Percentiles rank a stretch among this genome's conserved stretches.
Evolutionary conservation across 2,329 filamentous ascomycete genomes (phyloP).

Genomic region (Dothistroma septosporum): DNA sequence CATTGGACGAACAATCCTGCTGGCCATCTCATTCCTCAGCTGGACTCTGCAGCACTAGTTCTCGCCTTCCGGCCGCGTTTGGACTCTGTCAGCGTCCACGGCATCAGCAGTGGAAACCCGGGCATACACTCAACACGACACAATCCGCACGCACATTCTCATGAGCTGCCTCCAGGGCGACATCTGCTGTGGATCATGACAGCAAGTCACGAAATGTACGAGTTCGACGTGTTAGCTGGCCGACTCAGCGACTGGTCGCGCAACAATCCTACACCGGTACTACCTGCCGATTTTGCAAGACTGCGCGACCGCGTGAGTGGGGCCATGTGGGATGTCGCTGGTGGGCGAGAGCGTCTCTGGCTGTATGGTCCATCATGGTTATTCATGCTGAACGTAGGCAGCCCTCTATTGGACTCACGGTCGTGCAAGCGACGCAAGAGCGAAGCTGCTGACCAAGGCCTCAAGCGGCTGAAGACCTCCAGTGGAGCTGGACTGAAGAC

Average conservation of each 20-base stretch:
- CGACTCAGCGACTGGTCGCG: conserved; percentile 80
- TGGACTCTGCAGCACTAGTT: conserved; percentile 44
- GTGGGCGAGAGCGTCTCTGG: conserved; percentile 65
- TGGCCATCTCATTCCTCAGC: conserved; percentile 41
- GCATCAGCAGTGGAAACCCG: conserved; percentile 43
- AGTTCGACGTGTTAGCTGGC: conserved; percentile 75
- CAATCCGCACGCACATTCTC: conserved; percentile 52
- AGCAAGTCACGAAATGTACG: conserved; percentile 63
- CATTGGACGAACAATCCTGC: conserved; percentile 74
- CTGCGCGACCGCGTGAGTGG: conserved; percentile 79
- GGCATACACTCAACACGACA: conserved; percentile 48
- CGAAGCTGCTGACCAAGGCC: conserved; percentile 18
- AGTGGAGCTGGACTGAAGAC: conserved; percentile 55
- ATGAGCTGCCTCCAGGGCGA: conserved; percentile 53
- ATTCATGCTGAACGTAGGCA: conserved; percentile 83
- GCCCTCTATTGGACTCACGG: conserved; percentile 52
- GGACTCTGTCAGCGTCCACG: conserved; percentile 4
- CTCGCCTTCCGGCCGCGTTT: conserved; percentile 44
- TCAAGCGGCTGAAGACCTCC: conserved; percentile 41
- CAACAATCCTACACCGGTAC: conserved; percentile 68
- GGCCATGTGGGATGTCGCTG: conserved; percentile 69
- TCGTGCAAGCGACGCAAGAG: conserved; percentile 27
- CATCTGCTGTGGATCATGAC: conserved; percentile 59
- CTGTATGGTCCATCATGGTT: conserved; percentile 82
- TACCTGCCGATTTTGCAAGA: conserved; percentile 70